These are phyloP conservation scores for Pythium brachiatum DNA, from an alignment of 352 stramenopile genomes.

Conservation along the genomic window DNA sequence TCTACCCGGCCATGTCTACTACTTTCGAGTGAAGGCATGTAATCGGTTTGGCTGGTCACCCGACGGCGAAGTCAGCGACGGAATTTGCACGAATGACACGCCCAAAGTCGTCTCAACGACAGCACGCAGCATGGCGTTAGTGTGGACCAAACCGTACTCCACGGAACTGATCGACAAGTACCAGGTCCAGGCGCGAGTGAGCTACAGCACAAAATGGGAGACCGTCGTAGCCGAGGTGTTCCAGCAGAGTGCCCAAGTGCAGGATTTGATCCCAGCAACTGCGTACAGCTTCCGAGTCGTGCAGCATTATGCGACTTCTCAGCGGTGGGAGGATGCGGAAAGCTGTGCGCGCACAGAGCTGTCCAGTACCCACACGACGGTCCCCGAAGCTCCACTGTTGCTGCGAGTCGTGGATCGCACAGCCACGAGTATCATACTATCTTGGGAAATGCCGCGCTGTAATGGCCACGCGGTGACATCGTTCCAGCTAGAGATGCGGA, in stretches of 20 bases:
- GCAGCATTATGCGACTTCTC: conserved; percentile 34
- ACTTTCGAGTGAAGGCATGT: conserved; percentile 41
- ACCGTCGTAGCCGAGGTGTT: conserved; percentile 18
- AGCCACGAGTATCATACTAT: conserved; percentile 32
- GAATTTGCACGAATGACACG: conserved; percentile 52
- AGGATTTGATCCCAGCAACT: conserved; percentile 35
- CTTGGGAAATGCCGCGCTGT: conserved; percentile 47
- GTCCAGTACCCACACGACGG: conserved; percentile 27
- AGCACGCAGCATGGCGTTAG: conserved; percentile 34
- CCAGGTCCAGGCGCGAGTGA: conserved; percentile 37
- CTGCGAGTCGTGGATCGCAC: conserved; percentile 37
- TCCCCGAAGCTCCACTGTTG: conserved; percentile 36
- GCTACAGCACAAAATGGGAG: conserved; percentile 40
- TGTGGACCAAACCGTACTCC: conserved; percentile 55
- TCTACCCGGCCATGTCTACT: conserved; percentile 44
- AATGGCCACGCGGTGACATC: conserved; percentile 40
- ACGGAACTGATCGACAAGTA: conserved; percentile 48
- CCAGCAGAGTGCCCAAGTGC: conserved; percentile 28
- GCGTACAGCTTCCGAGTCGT: conserved; percentile 52
- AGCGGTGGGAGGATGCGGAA: conserved; percentile 34
- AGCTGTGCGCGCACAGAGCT: conserved; percentile 33
- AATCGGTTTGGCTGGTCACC: conserved; percentile 53
- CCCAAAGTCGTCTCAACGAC: conserved; percentile 36
- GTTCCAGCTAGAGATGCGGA: conserved; percentile 26
- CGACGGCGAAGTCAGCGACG: conserved; percentile 45